Evolutionary conservation across 2,329 filamentous ascomycete species (phyloP).

Genomic region (Kalaharituber pfeilii): DNA sequence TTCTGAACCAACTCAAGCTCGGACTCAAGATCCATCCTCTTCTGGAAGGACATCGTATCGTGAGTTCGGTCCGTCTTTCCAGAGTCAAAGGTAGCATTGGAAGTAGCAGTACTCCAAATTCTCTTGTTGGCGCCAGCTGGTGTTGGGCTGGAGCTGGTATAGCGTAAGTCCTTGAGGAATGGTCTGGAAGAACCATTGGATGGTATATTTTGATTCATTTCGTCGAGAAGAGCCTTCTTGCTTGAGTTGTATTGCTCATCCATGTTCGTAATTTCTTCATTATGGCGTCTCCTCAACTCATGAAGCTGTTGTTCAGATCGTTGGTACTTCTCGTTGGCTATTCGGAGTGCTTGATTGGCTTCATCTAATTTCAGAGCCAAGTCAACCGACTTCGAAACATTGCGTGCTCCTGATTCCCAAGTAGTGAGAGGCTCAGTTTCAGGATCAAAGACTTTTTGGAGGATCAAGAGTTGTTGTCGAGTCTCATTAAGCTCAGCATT

Average conservation of each 20-base stretch:
- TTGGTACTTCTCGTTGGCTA: slow-evolving; percentile 62
- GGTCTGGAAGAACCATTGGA: slow-evolving; percentile 56
- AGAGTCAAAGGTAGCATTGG: slow-evolving; percentile 43
- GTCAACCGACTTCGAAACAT: slow-evolving; percentile 51
- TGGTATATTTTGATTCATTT: slow-evolving; percentile 70
- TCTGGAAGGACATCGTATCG: slow-evolving; percentile 70
- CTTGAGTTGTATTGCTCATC: slow-evolving; percentile 44
- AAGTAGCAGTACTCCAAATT: slow-evolving; percentile 32
- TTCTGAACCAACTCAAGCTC: slow-evolving; percentile 88
- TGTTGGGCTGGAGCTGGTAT: slow-evolving; percentile 62
- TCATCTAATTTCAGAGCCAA: slow-evolving; percentile 74
- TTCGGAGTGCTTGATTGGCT: slow-evolving; percentile 69
- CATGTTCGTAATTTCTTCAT: slow-evolving; percentile 51
- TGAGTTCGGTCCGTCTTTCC: slow-evolving; percentile 68
- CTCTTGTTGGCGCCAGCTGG: slow-evolving; percentile 55
- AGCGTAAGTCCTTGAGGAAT: slow-evolving; percentile 44
- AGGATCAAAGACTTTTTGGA: slow-evolving; percentile 78
- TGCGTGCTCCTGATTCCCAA: slow-evolving; percentile 50
- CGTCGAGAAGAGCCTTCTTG: slow-evolving; percentile 62
- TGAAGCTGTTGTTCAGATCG: slow-evolving; percentile 70
- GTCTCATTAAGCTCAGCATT: slow-evolving; percentile 68
- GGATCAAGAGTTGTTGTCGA: slow-evolving; percentile 57
- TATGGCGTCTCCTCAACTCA: slow-evolving; percentile 57
- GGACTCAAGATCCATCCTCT: slow-evolving; percentile 73
- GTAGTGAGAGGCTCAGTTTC: slow-evolving; percentile 49